A percentile compares a stretch with the other conserved stretches of the same genome.
phyloP scores from a whole-genome alignment of 139 green algal genomes.

The Marvania coccoides region DNA sequence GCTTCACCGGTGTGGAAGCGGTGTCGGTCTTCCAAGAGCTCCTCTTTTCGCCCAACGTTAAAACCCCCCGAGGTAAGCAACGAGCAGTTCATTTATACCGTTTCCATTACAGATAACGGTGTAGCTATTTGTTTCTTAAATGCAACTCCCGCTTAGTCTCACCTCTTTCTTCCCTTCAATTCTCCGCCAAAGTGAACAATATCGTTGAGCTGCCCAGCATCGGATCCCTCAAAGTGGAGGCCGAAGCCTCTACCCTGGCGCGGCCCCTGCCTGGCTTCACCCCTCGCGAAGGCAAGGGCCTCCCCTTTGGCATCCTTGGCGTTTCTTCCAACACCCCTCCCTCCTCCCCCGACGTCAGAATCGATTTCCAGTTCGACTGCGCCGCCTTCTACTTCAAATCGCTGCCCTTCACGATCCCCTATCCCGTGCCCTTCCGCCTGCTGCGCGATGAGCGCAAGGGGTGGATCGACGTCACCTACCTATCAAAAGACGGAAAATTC shows the following conservation, averaged over 20 bases:
- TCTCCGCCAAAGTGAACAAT: slow-evolving; percentile 65
- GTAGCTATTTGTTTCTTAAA: too few species aligned
- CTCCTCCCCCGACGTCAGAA: slow-evolving; percentile 39
- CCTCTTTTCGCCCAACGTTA: neutral
- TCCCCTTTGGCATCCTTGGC: slow-evolving; percentile 80
- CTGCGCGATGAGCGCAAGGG: slow-evolving; percentile 91
- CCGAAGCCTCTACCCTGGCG: slow-evolving; percentile 59
- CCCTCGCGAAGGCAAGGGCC: slow-evolving; percentile 45
- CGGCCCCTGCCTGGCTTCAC: slow-evolving; percentile 62
- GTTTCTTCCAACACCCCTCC: slow-evolving; percentile 52
- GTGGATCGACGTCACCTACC: slow-evolving; percentile 84
- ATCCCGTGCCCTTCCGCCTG: slow-evolving; percentile 92
- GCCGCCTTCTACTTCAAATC: slow-evolving; percentile 80
- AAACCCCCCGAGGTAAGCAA: too few species aligned
- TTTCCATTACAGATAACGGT: too few species aligned
- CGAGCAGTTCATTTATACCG: too few species aligned
- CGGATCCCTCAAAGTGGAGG: slow-evolving; percentile 67
- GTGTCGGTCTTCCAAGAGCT: slow-evolving; percentile 85
- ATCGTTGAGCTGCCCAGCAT: slow-evolving; percentile 68
- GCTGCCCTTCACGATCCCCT: slow-evolving; percentile 84
- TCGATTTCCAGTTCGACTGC: slow-evolving; percentile 83
- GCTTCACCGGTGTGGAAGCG: slow-evolving; percentile 79
- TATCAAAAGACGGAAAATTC: slow-evolving; percentile 50
- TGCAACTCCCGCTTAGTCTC: too few species aligned
- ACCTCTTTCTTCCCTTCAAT: neutral